phyloP scores from a whole-genome alignment of 1,284 basidiomycete genomes.

The Cronartium quercuum region DNA sequence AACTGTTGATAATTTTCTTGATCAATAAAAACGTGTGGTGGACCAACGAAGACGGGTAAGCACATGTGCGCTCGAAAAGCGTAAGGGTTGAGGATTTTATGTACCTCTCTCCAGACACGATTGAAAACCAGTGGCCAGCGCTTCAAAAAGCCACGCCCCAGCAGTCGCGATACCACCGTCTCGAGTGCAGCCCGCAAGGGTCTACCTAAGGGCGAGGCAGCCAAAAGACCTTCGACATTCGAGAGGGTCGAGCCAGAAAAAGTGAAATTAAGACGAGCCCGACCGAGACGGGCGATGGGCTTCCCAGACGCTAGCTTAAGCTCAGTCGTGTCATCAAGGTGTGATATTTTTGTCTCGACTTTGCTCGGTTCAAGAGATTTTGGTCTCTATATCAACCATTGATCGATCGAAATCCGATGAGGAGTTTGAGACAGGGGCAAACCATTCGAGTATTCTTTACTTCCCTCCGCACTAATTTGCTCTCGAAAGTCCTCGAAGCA shows the following conservation, averaged over 20 bases:
- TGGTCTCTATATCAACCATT: background rate
- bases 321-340: background rate
- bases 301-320: background rate
- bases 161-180: background rate
- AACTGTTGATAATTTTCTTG: background rate
- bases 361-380: background rate
- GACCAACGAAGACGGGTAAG: background rate
- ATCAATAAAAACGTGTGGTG: background rate
- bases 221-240: background rate
- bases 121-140: background rate
- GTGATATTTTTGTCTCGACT: background rate
- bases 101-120: background rate
- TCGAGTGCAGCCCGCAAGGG: background rate
- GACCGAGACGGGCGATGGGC: background rate
- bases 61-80: background rate
- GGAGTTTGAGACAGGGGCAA: background rate
- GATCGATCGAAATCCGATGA: background rate
- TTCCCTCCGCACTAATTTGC: background rate
- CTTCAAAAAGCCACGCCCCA: background rate
- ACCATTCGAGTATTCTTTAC: conserved; percentile 2
- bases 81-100: background rate
- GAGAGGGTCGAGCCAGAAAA: conserved; percentile 4
- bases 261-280: background rate
- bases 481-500: background rate
- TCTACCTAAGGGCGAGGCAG: background rate